Percentiles rank a stretch among this genome's conserved stretches.
phyloP scores from a whole-genome alignment of 1,139 yeast genomes.

The Hemisphaericaspora lyxosophila region DNA sequence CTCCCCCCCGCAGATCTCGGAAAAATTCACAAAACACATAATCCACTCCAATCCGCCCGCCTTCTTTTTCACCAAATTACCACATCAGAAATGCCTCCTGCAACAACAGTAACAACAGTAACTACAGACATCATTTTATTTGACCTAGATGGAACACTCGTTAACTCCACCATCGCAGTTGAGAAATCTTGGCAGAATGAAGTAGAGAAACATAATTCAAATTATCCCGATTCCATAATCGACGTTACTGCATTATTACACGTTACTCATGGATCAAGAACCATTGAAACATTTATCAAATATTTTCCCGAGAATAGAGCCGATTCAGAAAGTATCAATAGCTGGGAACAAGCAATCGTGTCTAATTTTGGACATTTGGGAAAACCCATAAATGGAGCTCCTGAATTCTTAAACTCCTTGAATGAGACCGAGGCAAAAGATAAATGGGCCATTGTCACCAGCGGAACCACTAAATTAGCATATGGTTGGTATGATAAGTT shows the following conservation, averaged over 20 bases:
- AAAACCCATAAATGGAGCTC: conserved; percentile 16
- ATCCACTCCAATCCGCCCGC: not conserved
- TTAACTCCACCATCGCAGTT: conserved; percentile 21
- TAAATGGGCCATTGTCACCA: conserved; percentile 23
- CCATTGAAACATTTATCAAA: conserved; percentile 16
- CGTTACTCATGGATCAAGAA: conserved; percentile 20
- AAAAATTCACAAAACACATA: not conserved
- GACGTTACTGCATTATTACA: conserved; percentile 15
- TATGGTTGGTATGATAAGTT: conserved; percentile 19
- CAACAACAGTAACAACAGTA: not conserved
- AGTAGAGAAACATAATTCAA: conserved; percentile 16
- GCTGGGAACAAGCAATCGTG: conserved; percentile 19
- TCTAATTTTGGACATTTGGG: conserved; percentile 20
- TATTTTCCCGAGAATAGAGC: conserved; percentile 16
- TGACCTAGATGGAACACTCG: conserved; percentile 25
- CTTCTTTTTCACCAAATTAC: not conserved
- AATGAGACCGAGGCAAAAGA: conserved; percentile 8
- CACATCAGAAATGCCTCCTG: not conserved
- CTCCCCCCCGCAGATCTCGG: not conserved
- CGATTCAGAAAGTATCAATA: conserved; percentile 13
- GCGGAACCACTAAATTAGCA: conserved; percentile 21
- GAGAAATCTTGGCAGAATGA: conserved; percentile 21
- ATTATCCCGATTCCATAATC: conserved; percentile 9
- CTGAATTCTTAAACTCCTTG: conserved; percentile 13
- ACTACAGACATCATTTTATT: conserved; percentile 14